These are phyloP conservation scores for Blastobotrys illinoisensis DNA, from an alignment of 1,139 yeast species.

Conservation along the genomic window DNA sequence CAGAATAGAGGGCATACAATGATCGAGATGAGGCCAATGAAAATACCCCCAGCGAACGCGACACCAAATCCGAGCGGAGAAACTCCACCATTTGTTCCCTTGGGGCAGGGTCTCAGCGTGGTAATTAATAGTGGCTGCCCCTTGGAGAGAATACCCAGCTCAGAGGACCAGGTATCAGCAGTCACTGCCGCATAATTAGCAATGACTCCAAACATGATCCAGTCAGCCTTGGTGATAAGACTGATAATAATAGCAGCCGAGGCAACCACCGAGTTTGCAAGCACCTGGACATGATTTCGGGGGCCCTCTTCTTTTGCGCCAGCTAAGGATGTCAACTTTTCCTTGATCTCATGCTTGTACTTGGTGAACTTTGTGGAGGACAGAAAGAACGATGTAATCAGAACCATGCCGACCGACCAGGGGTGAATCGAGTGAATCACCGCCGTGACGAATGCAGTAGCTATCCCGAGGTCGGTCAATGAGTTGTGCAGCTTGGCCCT, in stretches of 20 bases:
- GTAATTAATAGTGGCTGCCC: slow-evolving; percentile 39
- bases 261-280: slow-evolving; percentile 40
- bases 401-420: slow-evolving; percentile 32
- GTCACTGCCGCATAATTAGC: slow-evolving; percentile 45
- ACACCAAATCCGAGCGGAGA: slow-evolving; percentile 38
- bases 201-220: slow-evolving; percentile 30
- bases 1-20: slow-evolving; percentile 19
- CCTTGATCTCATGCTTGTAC: slow-evolving; percentile 31
- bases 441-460: slow-evolving; percentile 39
- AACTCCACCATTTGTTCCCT: slow-evolving; percentile 48
- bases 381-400: slow-evolving; percentile 38
- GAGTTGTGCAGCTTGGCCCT: slow-evolving; percentile 35
- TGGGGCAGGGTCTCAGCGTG: slow-evolving; percentile 40
- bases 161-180: slow-evolving; percentile 48
- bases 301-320: slow-evolving; percentile 17
- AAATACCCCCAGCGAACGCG: slow-evolving; percentile 38
- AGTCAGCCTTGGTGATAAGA: slow-evolving; percentile 13
- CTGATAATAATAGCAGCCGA: slow-evolving; percentile 22
- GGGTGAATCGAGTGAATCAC: slow-evolving; percentile 38
- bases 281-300: slow-evolving; percentile 40
- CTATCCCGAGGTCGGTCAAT: slow-evolving; percentile 37
- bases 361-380: slow-evolving; percentile 42
- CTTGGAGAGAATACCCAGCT: slow-evolving; percentile 42
- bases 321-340: slow-evolving; percentile 21
- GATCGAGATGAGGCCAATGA: slow-evolving; percentile 33